These are phyloP conservation scores for Mycena galopus DNA, from an alignment of 768 basidiomycete species.

Conservation along the genomic window DNA sequence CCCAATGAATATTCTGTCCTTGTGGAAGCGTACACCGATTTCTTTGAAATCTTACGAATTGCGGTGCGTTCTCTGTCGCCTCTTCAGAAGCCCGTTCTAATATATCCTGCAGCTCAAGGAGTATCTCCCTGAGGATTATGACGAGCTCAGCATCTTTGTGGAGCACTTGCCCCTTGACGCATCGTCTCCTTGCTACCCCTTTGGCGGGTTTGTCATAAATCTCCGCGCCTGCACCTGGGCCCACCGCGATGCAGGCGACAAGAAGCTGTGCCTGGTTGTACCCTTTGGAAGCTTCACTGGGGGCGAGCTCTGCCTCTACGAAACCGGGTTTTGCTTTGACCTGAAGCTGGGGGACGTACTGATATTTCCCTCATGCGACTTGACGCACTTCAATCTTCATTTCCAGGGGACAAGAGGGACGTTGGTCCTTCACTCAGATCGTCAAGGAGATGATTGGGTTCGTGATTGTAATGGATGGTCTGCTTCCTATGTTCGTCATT, in stretches of 20 bases:
- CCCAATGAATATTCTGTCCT: not conserved
- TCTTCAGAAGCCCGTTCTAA: no score
- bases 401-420: not conserved
- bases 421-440: slow-evolving; percentile 6
- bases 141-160: slow-evolving; percentile 36
- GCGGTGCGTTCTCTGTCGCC: not conserved
- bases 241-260: slow-evolving; percentile 41
- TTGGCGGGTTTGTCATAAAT: slow-evolving; percentile 42
- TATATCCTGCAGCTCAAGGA: slow-evolving; percentile 34
- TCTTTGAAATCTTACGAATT: not conserved
- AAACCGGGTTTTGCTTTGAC: not conserved
- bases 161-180: slow-evolving; percentile 37
- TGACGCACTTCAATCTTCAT: slow-evolving; percentile 5
- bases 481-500: not conserved
- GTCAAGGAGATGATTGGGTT: not conserved
- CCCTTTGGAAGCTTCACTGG: slow-evolving; percentile 16
- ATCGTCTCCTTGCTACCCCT: slow-evolving; percentile 36
- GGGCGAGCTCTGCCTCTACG: slow-evolving; percentile 9
- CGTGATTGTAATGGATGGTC: no score
- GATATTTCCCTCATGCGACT: not conserved
- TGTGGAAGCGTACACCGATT: slow-evolving; percentile 17
- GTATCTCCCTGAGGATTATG: slow-evolving; percentile 40
- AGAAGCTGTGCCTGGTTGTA: slow-evolving; percentile 42
- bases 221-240: slow-evolving; percentile 38
- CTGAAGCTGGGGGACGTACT: not conserved